Base-by-base conservation (phyloP, 768 basidiomycete species). In the Suillus alpinus region DNA sequence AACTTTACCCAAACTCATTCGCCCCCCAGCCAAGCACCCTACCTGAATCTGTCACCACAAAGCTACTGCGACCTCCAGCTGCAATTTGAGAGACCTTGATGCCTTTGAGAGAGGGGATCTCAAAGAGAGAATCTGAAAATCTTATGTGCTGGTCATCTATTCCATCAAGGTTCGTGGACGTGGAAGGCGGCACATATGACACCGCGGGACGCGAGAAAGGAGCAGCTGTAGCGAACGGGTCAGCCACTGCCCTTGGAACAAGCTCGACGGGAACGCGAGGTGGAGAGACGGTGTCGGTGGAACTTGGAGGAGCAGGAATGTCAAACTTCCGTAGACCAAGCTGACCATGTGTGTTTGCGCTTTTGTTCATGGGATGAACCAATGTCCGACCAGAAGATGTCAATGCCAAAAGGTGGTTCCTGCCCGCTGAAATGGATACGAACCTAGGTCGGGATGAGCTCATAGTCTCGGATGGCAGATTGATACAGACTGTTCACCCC, bases 11-110 rank as follows among this genome's bases (percentile, higher is more conserved):
- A 66, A 82, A 89, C 64, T 91, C 87, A 70, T 97, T 96, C 1
- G 92, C 92, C 49, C 95, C 95, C 86, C 91, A 96, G 0, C 87
- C 92, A 20, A 98, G 81, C 10, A 95, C 90, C 58, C 86, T 79
- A 2, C 94, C 95, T 2, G 78, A 73, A 6, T 74, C 66, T 0
- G 92, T 93, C 29, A 86, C 78, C 10, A 81, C 87, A 68, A 92
- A 93, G 67, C 90, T 94, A 51, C 83, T 86, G 58, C 86, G 80
- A 41, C 79, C 78, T 2, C 92, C 92, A 29, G 93, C 84, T 32
- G 86, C 86, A 47, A 94, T 78, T 72, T 92, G 87, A 20, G 80
- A 82, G 47, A 91, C 77, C 26, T 83, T 71, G 6, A 94, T 73
- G 1, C 83, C 88, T 52, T 75, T 78, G 29, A 97, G 75, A 3